Percentiles rank a stretch among this genome's conserved stretches.
phyloP scores from a whole-genome alignment of 768 basidiomycete genomes.

The Clitopilus hobsonii region DNA sequence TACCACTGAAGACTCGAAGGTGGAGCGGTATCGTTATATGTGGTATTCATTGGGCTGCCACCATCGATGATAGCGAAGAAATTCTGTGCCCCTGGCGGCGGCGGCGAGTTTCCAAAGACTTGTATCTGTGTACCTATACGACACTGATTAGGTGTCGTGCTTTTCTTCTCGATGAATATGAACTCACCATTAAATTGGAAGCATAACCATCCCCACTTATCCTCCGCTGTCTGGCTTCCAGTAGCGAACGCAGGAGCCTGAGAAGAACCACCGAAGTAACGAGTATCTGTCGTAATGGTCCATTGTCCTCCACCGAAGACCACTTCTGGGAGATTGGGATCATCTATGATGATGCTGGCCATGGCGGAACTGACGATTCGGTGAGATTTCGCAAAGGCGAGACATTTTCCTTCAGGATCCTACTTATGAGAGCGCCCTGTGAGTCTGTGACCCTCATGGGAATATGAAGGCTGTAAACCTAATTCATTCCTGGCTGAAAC shows the following conservation, averaged over 20 bases:
- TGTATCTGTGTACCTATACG: constrained; percentile 19
- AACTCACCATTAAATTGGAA: neutral
- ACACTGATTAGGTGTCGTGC: too few species aligned
- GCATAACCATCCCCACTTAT: neutral
- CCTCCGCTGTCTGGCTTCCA: neutral
- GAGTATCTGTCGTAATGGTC: neutral
- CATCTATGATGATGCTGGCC: constrained; percentile 5
- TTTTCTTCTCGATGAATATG: too few species aligned
- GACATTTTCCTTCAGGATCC: neutral
- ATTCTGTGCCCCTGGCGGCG: constrained; percentile 10
- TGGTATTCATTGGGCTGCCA: constrained; percentile 10
- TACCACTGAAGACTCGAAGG: constrained; percentile 22
- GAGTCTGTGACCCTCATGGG: neutral
- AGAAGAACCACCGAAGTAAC: constrained; percentile 2
- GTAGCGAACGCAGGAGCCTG: neutral
- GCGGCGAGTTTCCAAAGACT: constrained; percentile 18
- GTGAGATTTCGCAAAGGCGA: neutral
- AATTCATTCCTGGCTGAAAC: neutral
- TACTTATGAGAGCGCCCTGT: neutral
- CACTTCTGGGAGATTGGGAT: neutral
- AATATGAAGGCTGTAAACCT: neutral
- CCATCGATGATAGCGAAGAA: constrained; percentile 19
- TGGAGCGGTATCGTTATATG: constrained; percentile 19
- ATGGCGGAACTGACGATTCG: constrained; percentile 2
- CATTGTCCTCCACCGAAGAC: neutral